Evolutionary conservation across 441 rosid genomes (phyloP).

Genomic region (Adansonia gregorii): DNA sequence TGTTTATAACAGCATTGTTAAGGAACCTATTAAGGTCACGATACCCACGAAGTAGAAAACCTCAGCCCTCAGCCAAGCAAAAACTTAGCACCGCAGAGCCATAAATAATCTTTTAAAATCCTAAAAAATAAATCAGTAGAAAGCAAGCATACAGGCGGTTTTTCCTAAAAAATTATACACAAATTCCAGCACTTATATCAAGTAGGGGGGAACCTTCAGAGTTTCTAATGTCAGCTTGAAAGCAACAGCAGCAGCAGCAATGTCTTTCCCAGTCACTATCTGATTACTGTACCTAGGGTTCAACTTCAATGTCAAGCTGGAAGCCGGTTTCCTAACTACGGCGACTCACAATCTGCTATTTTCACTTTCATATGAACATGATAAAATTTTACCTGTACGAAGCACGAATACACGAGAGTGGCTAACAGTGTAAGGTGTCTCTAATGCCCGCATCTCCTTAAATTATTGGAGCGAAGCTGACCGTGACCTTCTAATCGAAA

Average conservation of each 20-base stretch:
- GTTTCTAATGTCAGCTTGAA: slow-evolving; percentile 34
- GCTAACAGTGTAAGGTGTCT: neutral
- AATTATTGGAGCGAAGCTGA: slow-evolving; percentile 22
- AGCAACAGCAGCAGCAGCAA: slow-evolving; percentile 17
- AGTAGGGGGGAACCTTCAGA: slow-evolving; percentile 17
- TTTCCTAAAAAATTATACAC: slow-evolving; percentile 37
- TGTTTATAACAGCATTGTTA: too few species aligned
- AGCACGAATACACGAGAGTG: too few species aligned
- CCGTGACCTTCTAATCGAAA: slow-evolving; percentile 49
- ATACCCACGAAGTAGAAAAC: neutral
- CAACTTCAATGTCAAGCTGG: slow-evolving; percentile 27
- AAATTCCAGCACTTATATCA: slow-evolving; percentile 26
- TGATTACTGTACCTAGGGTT: slow-evolving; percentile 17
- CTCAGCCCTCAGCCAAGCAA: neutral
- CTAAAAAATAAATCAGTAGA: slow-evolving; percentile 5
- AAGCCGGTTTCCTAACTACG: slow-evolving; percentile 26
- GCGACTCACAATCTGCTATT: slow-evolving; percentile 31
- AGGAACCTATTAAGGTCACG: neutral
- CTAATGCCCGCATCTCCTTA: slow-evolving; percentile 23
- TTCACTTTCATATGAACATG: slow-evolving; percentile 25
- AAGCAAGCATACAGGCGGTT: slow-evolving; percentile 23
- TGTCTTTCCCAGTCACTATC: slow-evolving; percentile 21
- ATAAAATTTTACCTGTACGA: neutral
- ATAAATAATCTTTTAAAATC: neutral
- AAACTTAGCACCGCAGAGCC: neutral